Evolutionary conservation across 345 rosid species (phyloP).

Genomic region (Pistacia atlantica): DNA sequence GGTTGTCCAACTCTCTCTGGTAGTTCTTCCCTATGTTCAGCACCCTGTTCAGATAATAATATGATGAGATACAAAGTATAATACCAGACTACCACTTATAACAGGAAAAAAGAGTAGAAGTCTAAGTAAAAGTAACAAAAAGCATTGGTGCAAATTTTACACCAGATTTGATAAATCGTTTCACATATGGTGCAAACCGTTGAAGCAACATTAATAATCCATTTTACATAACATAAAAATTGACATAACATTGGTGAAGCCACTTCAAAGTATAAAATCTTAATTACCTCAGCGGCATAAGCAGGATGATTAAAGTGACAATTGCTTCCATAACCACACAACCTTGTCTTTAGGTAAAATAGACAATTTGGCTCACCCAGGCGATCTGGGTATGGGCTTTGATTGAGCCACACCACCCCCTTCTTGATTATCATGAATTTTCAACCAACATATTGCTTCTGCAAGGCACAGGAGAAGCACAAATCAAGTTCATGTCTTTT

Average conservation of each 20-base stretch:
- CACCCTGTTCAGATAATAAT: conserved; percentile 35
- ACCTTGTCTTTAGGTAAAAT: conserved; percentile 66
- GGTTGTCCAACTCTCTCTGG: conserved; percentile 77
- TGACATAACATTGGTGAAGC: too few species aligned
- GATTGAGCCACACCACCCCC: conserved; percentile 40
- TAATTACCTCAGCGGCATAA: conserved; percentile 49
- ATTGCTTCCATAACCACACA: conserved; percentile 69
- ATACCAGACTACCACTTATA: neutral
- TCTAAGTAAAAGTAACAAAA: neutral
- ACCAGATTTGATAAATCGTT: neutral
- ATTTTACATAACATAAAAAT: too few species aligned
- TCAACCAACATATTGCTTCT: conserved; percentile 58
- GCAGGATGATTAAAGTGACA: conserved; percentile 78
- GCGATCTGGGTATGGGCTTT: conserved; percentile 64
- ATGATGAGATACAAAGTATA: conserved; percentile 10
- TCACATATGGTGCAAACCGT: neutral
- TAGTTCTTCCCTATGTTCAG: conserved; percentile 52
- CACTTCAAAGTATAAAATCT: neutral
- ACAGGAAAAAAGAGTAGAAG: neutral
- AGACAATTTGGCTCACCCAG: conserved; percentile 74
- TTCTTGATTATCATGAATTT: conserved; percentile 52
- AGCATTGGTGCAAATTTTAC: neutral
- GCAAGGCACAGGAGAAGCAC: conserved; percentile 11
- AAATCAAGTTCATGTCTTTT: neutral
- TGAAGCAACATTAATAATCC: neutral